phyloP scores from a whole-genome alignment of 1,284 basidiomycete genomes.

The Tilletia indica region DNA sequence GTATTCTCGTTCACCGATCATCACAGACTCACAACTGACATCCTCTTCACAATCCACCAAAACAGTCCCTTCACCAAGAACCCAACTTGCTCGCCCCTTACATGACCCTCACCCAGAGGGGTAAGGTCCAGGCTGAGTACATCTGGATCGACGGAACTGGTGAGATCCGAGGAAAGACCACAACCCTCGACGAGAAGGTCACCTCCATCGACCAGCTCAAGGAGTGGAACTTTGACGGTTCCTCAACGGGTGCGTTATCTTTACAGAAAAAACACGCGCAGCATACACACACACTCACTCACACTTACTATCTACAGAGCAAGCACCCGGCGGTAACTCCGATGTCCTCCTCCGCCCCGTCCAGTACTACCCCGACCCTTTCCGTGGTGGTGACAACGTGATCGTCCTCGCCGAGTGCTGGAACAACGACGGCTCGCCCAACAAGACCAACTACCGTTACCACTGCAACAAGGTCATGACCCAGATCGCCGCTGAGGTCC shows the following conservation, averaged over 20 bases:
- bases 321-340: slow-evolving; percentile 76
- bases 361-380: slow-evolving; percentile 97
- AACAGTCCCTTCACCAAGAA: slow-evolving; percentile 37
- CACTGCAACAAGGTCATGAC: slow-evolving; percentile 51
- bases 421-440: slow-evolving; percentile 98
- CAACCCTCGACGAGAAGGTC: slow-evolving; percentile 75
- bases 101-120: slow-evolving; percentile 48
- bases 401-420: slow-evolving; percentile 75
- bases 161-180: slow-evolving; percentile 54
- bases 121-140: slow-evolving; percentile 53
- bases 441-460: slow-evolving; percentile 81
- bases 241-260: slow-evolving; percentile 35
- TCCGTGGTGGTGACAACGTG: slow-evolving; percentile 81
- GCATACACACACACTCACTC: not conserved
- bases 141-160: slow-evolving; percentile 61
- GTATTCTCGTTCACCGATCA: not conserved
- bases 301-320: slow-evolving; percentile 59
- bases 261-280: not conserved
- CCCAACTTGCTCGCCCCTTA: slow-evolving; percentile 45
- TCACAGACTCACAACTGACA: not conserved
- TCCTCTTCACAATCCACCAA: not conserved
- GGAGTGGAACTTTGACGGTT: slow-evolving; percentile 97
- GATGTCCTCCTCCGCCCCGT: slow-evolving; percentile 97
- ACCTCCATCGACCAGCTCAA: slow-evolving; percentile 70
- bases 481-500: slow-evolving; percentile 58